Base-by-base conservation (phyloP, 2,329 filamentous ascomycete genomes). In the Colletotrichum lindemuthianum region DNA sequence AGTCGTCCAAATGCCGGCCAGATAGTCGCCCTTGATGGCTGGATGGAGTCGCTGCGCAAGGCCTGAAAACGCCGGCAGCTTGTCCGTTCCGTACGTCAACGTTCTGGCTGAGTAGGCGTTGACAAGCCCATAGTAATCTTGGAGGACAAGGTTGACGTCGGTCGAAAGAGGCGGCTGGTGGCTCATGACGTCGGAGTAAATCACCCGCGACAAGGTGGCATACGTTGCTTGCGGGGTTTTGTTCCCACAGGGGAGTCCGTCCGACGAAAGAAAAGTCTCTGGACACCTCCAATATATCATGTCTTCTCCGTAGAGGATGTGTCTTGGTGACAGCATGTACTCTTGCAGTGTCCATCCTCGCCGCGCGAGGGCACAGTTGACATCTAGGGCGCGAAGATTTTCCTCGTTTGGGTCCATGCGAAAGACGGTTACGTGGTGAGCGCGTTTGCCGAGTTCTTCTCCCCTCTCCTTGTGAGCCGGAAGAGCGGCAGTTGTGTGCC, bases 231-330 rank as follows among this genome's bases (percentile, higher is more conserved):
- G 37, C 5, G 59, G 59, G 8, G 44, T 43, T 32, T 33, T 56
- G 7, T 56, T 60, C 6, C 51, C 44, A n/a, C 8, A 4, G 5
- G 59, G 44, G 1, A 63, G 12, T 10, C 47, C 53, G 6, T 63
- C 47, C 1, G 54, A 39, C 8, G 53, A 53, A 11, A 47, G 34
- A 9, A 50, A 44, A 6, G 34, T 9, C 34, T 16, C 51, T 12
- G 59, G 59, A 16, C 59, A 60, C 10, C 33, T 41, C 59, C 59
- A 60, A 24, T 60, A 60, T 3, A 60, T 37, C 44, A 44, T 44
- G 10, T 44, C 16, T 37, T 13, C 16, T 1, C 41, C 60, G 9
- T 59, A 59, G 7, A 59, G 6, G 2, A 53, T n/a, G 7, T 59
- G 48, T 8, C 55, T 40, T 11, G 48, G 60, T 3, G 60, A 59